Evolutionary conservation across 2,329 filamentous ascomycete genomes (phyloP), one percentile per base, ranked within the genome.

Genomic region (Didymella sp.): DNA sequence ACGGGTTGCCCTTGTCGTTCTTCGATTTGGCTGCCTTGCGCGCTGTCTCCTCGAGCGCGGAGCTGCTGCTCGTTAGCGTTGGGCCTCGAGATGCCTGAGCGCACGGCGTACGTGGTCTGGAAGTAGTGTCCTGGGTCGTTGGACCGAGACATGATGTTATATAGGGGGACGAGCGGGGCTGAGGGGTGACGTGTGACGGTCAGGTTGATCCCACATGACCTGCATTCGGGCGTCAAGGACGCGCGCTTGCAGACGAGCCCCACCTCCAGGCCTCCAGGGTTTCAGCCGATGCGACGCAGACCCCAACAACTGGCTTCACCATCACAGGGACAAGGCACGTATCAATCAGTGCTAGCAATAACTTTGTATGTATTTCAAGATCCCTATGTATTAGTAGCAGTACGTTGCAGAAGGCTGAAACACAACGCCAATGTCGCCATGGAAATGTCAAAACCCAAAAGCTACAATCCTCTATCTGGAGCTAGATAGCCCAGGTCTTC

Each of bases 111-210:
- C 91, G 93, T 90, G 27, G 92, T 96, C 77, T 97, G 91, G 73
- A 98, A 98, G 81, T 96, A 98, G 72, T 95, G 87, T 27, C 89
- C 88, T 48, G 88, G 84, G 71, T 96, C 86, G 47, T 85, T 71
- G 25, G 73, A 74, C 43, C 65, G 67, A 38, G 73, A 74, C 73
- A 76, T 76, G 59, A 51, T 63, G 62, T 38, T 41, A 58, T 56
- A 61, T 59, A 63, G 43, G 57, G 58, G 51, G 46, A 19, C 24
- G 37, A 24, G 46, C 46, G 51, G 56, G 56, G 47, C 51, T 46
- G 31, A 27, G 41, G 13, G 44, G 49, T 53, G 56, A 58, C 56
- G 56, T 58, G 56, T 58, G 55, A 57, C 55, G 53, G 53, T 50
- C 24, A 21, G 25, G 25, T 38, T 38, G 19, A 42, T 45, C 13